Percentiles rank a stretch among this genome's conserved stretches.
phyloP scores from a whole-genome alignment of 208 protist genomes.

The Leishmania gerbilli region DNA sequence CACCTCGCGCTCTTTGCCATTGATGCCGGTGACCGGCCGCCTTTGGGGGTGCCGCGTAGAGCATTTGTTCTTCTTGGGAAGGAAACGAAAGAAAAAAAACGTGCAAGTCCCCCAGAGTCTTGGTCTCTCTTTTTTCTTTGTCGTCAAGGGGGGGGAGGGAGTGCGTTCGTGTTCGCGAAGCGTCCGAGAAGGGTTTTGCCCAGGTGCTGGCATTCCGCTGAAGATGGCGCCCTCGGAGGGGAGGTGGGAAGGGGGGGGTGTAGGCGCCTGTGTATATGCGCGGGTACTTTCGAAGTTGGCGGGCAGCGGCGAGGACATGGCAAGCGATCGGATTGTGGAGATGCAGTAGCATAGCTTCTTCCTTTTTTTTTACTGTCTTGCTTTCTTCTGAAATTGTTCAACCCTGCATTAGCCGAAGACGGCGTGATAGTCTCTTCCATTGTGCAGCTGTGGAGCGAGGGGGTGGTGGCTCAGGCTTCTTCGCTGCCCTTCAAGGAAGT shows the following conservation, averaged over 20 bases:
- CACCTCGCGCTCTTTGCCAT: not conserved
- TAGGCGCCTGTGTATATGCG: not conserved
- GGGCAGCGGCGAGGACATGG: not conserved
- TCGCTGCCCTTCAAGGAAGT: not conserved
- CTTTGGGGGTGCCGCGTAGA: not conserved
- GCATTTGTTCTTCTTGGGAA: not conserved
- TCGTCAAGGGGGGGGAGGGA: too few relatives aligned
- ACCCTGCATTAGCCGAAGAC: not conserved
- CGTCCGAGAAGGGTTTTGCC: not conserved
- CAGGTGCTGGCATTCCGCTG: not conserved
- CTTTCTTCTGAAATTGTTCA: not conserved
- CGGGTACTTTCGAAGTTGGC: not conserved
- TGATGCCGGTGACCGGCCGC: not conserved
- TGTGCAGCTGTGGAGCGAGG: not conserved
- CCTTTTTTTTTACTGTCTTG: slow-evolving; percentile 2
- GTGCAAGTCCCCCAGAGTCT: not conserved
- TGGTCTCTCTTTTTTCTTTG: not conserved
- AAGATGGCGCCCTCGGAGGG: not conserved
- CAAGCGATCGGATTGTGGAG: not conserved
- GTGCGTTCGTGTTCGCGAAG: not conserved
- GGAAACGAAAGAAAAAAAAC: not conserved
- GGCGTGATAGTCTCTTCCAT: not conserved
- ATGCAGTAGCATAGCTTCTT: not conserved
- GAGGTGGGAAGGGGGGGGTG: not conserved
- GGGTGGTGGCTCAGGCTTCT: not conserved